Base-by-base conservation (phyloP, 2,329 filamentous ascomycete species). In the Verticillium klebahnii region DNA sequence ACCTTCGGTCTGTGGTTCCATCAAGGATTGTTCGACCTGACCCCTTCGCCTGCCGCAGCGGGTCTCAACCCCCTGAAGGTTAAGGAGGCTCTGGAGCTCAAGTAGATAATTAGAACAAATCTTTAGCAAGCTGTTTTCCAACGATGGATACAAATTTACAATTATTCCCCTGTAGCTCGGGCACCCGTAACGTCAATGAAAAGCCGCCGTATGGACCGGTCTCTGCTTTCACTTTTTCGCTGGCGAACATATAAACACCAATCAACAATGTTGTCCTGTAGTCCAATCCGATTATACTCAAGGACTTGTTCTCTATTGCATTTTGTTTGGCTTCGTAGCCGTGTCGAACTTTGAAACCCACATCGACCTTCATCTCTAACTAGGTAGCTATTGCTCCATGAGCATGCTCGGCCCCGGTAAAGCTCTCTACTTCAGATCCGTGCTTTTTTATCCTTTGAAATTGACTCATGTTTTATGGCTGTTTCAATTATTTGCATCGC, bases 401-500 rank as follows among this genome's bases (percentile, higher is more conserved):
- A 5, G 5, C 5, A 29, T 4, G 29, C 29, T 29, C 29, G 29
- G 29, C 29, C 29, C 29, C 29, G 29, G 6, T 6, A 5, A 29
- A 29, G 5, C 4, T 29, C 29, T 19, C 37, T 15, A 5, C 1
- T 40, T 7, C 19, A 52, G 9, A 52, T 52, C 4, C 45, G 45
- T 1, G 45, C n/a, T 23, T 19, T 23, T 4, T 9, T 23, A 19
- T 11, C 8, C 5, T 11, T 23, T 23, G n/a, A 3, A 3, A 12
- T 7, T 25, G n/a, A 11, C 19, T 52, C 45, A 5, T 52, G 45
- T 4, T 19, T 23, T 4, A 52, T 7, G 19, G 60, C 63, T 29
- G 54, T 59, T 37, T 75, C 73, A 45, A 76, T 71, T 6, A 75
- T 65, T 6, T 67, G 57, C 11, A 73, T 68, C 1, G 69, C 71